A percentile compares a stretch with the other conserved stretches of the same genome.
Evolutionary conservation across 2,329 filamentous ascomycete genomes (phyloP).

Genomic region (Aspergillus pseudotamarii): DNA sequence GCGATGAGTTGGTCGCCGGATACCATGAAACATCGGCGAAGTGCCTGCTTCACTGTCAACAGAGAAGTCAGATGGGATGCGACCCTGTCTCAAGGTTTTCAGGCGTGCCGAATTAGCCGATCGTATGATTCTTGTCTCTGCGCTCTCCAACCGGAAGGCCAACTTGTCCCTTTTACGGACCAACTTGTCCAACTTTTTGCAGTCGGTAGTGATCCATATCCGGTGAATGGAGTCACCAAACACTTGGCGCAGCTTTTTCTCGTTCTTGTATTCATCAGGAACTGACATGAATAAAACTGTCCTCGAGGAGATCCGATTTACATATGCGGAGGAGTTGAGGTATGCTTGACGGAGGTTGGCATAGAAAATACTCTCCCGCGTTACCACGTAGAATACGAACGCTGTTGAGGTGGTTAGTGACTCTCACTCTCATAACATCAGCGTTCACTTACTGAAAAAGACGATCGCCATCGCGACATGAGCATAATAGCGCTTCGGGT

Average conservation of each 20-base stretch:
- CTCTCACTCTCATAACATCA: neutral
- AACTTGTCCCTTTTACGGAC: slow-evolving; percentile 79
- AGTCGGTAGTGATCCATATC: slow-evolving; percentile 81
- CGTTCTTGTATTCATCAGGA: slow-evolving; percentile 74
- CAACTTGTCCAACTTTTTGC: slow-evolving; percentile 72
- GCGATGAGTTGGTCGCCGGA: slow-evolving; percentile 72
- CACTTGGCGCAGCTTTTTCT: slow-evolving; percentile 71
- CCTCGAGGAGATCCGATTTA: slow-evolving; percentile 81
- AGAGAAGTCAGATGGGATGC: slow-evolving; percentile 24
- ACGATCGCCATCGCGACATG: slow-evolving; percentile 76
- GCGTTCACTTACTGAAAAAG: slow-evolving; percentile 63
- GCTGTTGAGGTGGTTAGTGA: slow-evolving; percentile 38
- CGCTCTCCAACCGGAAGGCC: slow-evolving; percentile 76
- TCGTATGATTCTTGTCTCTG: slow-evolving; percentile 85
- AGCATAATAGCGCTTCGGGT: slow-evolving; percentile 72
- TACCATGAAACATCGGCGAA: slow-evolving; percentile 30
- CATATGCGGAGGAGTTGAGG: slow-evolving; percentile 79
- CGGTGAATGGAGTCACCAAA: slow-evolving; percentile 80
- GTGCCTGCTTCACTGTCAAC: slow-evolving; percentile 31
- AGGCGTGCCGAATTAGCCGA: slow-evolving; percentile 70
- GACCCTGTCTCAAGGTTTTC: slow-evolving; percentile 55
- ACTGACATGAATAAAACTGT: slow-evolving; percentile 89
- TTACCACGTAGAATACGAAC: slow-evolving; percentile 84
- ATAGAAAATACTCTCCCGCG: slow-evolving; percentile 86
- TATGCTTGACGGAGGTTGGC: slow-evolving; percentile 90